phyloP scores from a whole-genome alignment of 2,329 filamentous ascomycete genomes.

The Lachnellula arida region DNA sequence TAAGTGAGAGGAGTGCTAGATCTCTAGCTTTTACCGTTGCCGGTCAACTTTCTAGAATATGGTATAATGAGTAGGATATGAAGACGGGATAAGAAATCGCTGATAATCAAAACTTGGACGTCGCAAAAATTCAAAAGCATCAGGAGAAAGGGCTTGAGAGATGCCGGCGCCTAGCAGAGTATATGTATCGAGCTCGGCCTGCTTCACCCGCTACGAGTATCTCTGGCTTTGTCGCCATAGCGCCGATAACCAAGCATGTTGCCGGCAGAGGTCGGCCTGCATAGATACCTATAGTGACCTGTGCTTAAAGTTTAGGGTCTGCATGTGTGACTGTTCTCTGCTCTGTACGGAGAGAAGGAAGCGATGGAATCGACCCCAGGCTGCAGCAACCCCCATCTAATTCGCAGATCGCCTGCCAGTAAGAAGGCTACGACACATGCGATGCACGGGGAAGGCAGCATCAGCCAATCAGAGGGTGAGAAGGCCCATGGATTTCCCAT shows the following conservation, averaged over 20 bases:
- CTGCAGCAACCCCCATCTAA: slow-evolving; percentile 5
- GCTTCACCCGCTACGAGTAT: slow-evolving; percentile 2
- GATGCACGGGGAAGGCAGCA: slow-evolving; percentile 8
- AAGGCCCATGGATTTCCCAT: slow-evolving; percentile 6
- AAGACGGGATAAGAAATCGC: slow-evolving; percentile 20
- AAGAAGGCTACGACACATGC: slow-evolving; percentile 5
- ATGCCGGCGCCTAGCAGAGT: slow-evolving; percentile 28
- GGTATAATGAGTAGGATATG: slow-evolving; percentile 15
- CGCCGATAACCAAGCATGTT: slow-evolving; percentile 26
- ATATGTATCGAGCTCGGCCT: slow-evolving; percentile 26
- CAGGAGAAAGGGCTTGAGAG: slow-evolving; percentile 20
- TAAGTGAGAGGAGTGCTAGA: slow-evolving; percentile 22
- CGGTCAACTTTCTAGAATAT: slow-evolving; percentile 25
- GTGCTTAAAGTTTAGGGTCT: slow-evolving; percentile 27
- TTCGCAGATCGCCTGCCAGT: not conserved
- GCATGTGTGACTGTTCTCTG: slow-evolving; percentile 18
- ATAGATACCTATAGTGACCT: slow-evolving; percentile 26
- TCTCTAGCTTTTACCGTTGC: slow-evolving; percentile 29
- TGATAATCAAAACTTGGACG: slow-evolving; percentile 18
- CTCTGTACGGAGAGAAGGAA: slow-evolving; percentile 20
- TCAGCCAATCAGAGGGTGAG: slow-evolving; percentile 14
- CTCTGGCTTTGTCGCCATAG: slow-evolving; percentile 21
- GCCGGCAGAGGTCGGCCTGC: slow-evolving; percentile 18
- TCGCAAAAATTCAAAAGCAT: slow-evolving; percentile 26
- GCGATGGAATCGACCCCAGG: not conserved